Evolutionary conservation across 345 rosid genomes (phyloP).

Genomic region (Eucalyptus tenuipes): DNA sequence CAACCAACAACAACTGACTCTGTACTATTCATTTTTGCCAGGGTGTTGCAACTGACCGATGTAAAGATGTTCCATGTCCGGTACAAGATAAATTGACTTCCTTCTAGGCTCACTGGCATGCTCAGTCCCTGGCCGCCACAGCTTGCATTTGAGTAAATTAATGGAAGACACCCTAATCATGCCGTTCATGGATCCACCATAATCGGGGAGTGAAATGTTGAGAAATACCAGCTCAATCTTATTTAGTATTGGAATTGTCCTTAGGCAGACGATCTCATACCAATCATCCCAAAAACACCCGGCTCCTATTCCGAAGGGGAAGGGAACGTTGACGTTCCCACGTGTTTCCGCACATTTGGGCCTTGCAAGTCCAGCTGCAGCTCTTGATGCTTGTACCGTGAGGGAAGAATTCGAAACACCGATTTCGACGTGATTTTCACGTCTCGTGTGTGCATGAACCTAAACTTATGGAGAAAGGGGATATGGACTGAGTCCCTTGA

Average conservation of each 20-base stretch:
- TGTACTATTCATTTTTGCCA: background rate
- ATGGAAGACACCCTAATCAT: background rate
- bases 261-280: background rate
- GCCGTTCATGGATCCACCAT: background rate
- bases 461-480: background rate
- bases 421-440: background rate
- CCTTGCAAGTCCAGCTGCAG: background rate
- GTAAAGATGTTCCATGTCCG: background rate
- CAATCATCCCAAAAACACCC: background rate
- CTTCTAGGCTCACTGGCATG: background rate
- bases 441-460: background rate
- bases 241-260: background rate
- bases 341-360: background rate
- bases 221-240: background rate
- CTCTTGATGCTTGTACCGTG: background rate
- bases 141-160: background rate
- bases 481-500: background rate
- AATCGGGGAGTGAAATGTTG: background rate
- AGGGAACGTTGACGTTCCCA: background rate
- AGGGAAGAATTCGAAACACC: background rate
- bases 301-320: background rate
- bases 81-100: background rate
- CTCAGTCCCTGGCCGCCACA: background rate
- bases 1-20: background rate
- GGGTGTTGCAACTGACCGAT: background rate